phyloP scores from a whole-genome alignment of 345 rosid species.

The Sisymbrium altissimum region DNA sequence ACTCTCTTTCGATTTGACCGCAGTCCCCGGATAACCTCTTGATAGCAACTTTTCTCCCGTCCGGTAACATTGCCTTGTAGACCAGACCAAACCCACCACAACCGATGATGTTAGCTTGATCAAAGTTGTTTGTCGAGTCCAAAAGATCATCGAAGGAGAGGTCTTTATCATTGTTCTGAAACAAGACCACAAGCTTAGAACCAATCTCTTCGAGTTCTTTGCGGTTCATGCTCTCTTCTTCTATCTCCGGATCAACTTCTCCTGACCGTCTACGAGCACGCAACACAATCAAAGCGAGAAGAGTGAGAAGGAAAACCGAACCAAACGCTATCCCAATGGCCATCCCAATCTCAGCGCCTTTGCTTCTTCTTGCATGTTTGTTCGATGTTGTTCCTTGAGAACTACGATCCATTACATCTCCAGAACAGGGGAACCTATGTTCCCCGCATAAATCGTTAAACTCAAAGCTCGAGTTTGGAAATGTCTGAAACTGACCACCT shows the following conservation, averaged over 20 bases:
- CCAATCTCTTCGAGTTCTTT: slow-evolving; percentile 53
- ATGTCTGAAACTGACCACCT: slow-evolving; percentile 67
- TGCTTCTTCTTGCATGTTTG: slow-evolving; percentile 36
- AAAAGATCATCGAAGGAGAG: slow-evolving; percentile 62
- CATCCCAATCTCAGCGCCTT: slow-evolving; percentile 48
- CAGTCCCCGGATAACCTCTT: slow-evolving; percentile 84
- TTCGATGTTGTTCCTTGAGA: not conserved
- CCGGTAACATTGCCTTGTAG: slow-evolving; percentile 66
- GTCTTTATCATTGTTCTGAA: slow-evolving; percentile 55
- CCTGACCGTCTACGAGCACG: slow-evolving; percentile 49
- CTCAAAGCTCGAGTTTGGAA: slow-evolving; percentile 80
- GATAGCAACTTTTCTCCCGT: slow-evolving; percentile 66
- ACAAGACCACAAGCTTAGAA: slow-evolving; percentile 55
- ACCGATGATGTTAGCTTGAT: slow-evolving; percentile 77
- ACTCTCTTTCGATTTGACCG: slow-evolving; percentile 84
- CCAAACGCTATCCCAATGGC: slow-evolving; percentile 58
- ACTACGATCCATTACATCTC: not conserved
- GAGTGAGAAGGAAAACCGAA: slow-evolving; percentile 44
- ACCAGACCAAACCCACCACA: slow-evolving; percentile 93
- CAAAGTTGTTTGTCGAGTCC: slow-evolving; percentile 65
- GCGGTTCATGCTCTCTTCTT: slow-evolving; percentile 36
- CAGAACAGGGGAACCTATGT: slow-evolving; percentile 44
- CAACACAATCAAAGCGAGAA: slow-evolving; percentile 45
- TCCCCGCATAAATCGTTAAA: slow-evolving; percentile 78
- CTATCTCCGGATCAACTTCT: slow-evolving; percentile 71